Conservation (phyloP, 2,329 filamentous ascomycete species). For the Fusarium verticillioides region DNA sequence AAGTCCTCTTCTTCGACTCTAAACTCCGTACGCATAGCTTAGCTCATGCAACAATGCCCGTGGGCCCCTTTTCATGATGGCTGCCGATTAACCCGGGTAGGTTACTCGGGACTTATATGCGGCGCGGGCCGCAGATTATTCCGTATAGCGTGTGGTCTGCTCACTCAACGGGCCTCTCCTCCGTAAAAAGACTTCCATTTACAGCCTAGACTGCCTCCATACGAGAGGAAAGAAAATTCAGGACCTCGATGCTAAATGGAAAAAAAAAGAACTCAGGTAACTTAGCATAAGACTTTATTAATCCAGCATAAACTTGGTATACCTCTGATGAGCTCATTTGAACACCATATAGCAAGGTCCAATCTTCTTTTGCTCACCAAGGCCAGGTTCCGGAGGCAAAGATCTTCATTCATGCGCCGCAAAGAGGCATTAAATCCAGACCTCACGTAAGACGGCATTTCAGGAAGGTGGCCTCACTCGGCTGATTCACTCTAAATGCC, state of each 20-base stretch:
- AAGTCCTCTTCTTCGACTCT: not conserved
- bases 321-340: too few species aligned
- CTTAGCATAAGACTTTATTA: too few species aligned
- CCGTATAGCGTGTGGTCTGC: not conserved
- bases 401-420: not conserved
- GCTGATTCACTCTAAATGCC: not conserved
- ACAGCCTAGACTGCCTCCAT: not conserved
- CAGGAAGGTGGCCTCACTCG: not conserved
- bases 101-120: not conserved
- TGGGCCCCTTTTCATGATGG: not conserved
- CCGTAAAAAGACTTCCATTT: not conserved
- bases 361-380: too few species aligned
- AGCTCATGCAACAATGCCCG: not conserved
- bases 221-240: too few species aligned
- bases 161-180: not conserved
- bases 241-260: too few species aligned
- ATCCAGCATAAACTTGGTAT: too few species aligned
- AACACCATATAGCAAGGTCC: too few species aligned
- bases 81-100: not conserved
- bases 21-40: not conserved
- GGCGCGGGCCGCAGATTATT: conserved; percentile 1
- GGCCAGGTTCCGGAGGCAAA: too few species aligned
- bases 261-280: too few species aligned
- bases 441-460: conserved; percentile 9
- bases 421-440: not conserved